Percentiles rank a stretch among this genome's conserved stretches.
Evolutionary conservation across 805 yeast species (phyloP).

Genomic region (Clavispora vitiphila): DNA sequence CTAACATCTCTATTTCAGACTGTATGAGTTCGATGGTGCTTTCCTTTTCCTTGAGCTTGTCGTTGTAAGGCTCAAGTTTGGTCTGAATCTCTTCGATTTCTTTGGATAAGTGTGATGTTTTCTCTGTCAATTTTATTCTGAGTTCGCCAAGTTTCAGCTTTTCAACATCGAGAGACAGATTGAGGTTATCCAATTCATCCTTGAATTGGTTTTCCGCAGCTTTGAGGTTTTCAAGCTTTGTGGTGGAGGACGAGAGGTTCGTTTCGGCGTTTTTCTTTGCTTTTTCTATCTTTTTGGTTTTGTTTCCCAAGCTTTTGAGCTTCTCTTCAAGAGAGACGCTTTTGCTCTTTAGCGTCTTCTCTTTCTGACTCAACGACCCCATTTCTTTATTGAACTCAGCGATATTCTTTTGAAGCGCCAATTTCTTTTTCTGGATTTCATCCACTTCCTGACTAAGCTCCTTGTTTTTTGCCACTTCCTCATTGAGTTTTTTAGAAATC

Average conservation of each 20-base stretch:
- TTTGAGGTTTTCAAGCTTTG: slow-evolving; percentile 42
- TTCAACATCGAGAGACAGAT: slow-evolving; percentile 46
- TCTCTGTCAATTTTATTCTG: slow-evolving; percentile 61
- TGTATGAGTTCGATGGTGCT: slow-evolving; percentile 61
- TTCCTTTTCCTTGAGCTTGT: slow-evolving; percentile 55
- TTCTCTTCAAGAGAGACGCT: slow-evolving; percentile 74
- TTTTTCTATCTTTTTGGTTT: slow-evolving; percentile 56
- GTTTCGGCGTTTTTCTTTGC: slow-evolving; percentile 44
- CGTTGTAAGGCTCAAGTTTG: slow-evolving; percentile 79
- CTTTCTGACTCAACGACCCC: slow-evolving; percentile 19
- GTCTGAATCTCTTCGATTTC: slow-evolving; percentile 61
- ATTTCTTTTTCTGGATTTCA: slow-evolving; percentile 31
- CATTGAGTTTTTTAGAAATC: slow-evolving; percentile 36
- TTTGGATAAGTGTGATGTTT: slow-evolving; percentile 63
- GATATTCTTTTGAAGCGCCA: slow-evolving; percentile 10
- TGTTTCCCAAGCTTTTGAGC: slow-evolving; percentile 56
- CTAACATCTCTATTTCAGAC: slow-evolving; percentile 58
- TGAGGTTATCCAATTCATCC: slow-evolving; percentile 42
- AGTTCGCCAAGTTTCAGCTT: slow-evolving; percentile 56
- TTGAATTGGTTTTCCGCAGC: slow-evolving; percentile 41
- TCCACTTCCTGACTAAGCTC: slow-evolving; percentile 26
- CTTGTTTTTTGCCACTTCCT: slow-evolving; percentile 39
- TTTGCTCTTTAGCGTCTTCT: slow-evolving; percentile 37
- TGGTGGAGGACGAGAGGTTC: slow-evolving; percentile 40
- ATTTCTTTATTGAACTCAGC: slow-evolving; percentile 17